Percentiles rank a stretch among this genome's conserved stretches.
These are phyloP conservation scores for Nowakowskiella sp. DNA, from an alignment of 192 early-diverging fungal genomes.

Conservation along the genomic window DNA sequence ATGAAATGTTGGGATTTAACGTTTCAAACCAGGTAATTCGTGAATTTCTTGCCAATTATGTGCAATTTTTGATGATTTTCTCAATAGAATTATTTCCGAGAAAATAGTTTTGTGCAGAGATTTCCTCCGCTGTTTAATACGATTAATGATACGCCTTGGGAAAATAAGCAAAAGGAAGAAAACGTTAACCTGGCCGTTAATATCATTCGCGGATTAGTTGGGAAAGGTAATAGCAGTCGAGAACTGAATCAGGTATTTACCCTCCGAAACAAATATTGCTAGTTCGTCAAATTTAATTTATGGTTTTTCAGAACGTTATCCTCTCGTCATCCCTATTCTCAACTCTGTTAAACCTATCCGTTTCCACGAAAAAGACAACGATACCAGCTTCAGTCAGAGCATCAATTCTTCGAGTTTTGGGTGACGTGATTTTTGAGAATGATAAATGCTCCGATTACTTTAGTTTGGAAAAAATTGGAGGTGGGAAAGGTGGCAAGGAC, in stretches of 20 bases:
- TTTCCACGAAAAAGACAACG: too few relatives aligned
- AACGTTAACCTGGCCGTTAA: constrained; percentile 87
- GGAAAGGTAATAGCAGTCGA: constrained; percentile 81
- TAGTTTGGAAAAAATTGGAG: too few relatives aligned
- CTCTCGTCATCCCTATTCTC: too few relatives aligned
- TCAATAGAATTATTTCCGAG: constrained; percentile 82
- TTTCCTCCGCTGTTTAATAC: constrained; percentile 65
- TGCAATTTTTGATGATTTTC: not conserved
- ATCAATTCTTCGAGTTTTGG: too few relatives aligned
- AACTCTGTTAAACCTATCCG: too few relatives aligned
- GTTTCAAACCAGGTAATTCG: constrained; percentile 84
- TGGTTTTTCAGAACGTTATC: too few relatives aligned
- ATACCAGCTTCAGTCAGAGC: too few relatives aligned
- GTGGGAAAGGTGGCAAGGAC: too few relatives aligned
- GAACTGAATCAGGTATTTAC: constrained; percentile 64
- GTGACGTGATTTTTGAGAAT: too few relatives aligned
- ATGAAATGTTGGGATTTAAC: constrained; percentile 91
- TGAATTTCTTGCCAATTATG: not conserved
- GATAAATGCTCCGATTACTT: too few relatives aligned
- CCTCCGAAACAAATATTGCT: too few relatives aligned
- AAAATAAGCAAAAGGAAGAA: constrained; percentile 66
- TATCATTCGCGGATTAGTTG: constrained; percentile 81
- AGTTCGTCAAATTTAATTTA: too few relatives aligned
- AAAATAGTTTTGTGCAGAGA: constrained; percentile 85
- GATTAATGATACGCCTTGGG: constrained; percentile 36